Evolutionary conservation across 169 alveolate species (phyloP), one percentile per base, ranked within the genome.

Genomic region (Plasmodium fragile): DNA sequence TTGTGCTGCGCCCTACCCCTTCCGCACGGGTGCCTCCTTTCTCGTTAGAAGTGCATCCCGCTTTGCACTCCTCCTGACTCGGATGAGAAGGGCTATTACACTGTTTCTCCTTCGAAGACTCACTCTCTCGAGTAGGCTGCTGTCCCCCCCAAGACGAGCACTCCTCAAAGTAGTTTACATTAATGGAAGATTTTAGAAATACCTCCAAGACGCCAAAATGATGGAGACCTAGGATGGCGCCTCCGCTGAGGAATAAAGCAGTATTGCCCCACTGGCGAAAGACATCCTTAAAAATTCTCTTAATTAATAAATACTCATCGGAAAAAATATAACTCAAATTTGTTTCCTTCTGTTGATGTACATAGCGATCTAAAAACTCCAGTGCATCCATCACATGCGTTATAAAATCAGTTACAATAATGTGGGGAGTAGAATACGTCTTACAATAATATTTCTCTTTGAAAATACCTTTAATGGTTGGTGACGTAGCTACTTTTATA

Each of bases 201-300:
- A 80, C 94, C 59, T 95, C 95, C 11, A 95, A 79, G 30, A 95
- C 97, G 3, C 97, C 97, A 41, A 95, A 82, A 70, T 95, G 97
- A 75, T 95, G 95, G 73, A 95, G 82, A 8, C 96, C 97, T 34
- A 95, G 41, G 34, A 95, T 95, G 1, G 96, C 97, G 0, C 97
- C 97, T 6, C 97, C 97, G 89, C 97, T 95, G 49, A 95, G 82
- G 45, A 95, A 95, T 28, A 95, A 87, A 36, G 97, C 97, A 10
- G 97, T 95, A 77, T 92, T 92, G 1, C 97, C 97, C 84, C 95
- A 93, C 36, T 83, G 95, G 22, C 92, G 84, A 81, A 72, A 92
- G 34, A 89, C 81, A 32, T 72, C 96, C 79, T 80, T 78, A 92
- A 75, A 85, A 55, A 16, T 82, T 16, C 52, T 81, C 78, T 82